phyloP scores from a whole-genome alignment of 441 rosid species.

The Populus tomentosa region DNA sequence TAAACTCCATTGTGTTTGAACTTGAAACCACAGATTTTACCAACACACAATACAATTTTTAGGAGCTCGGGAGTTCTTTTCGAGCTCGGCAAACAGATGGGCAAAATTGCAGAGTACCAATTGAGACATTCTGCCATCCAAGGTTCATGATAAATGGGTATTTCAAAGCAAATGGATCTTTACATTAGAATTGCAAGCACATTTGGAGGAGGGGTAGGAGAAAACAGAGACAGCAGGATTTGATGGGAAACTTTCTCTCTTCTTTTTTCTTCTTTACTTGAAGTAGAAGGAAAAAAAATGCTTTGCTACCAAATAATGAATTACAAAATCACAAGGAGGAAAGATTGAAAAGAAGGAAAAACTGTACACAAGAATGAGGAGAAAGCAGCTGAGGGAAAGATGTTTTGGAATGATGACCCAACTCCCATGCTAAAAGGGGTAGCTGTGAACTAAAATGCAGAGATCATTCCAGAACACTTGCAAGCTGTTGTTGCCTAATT shows the following conservation, averaged over 20 bases:
- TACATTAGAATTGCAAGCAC: not conserved
- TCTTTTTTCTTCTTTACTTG: too few species aligned
- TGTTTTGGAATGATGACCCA: conserved; percentile 37
- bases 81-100: not conserved
- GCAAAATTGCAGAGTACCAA: not conserved
- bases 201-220: too few species aligned
- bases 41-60: not conserved
- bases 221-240: too few species aligned
- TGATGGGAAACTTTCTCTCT: too few species aligned
- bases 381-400: conserved; percentile 19
- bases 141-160: not conserved
- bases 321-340: conserved; percentile 28
- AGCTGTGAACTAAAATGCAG: conserved; percentile 36
- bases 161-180: too few species aligned
- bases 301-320: conserved; percentile 32
- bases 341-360: conserved; percentile 9
- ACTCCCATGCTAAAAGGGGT: conserved; percentile 41
- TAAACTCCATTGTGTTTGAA: not conserved
- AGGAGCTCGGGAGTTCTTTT: not conserved
- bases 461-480: conserved; percentile 43
- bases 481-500: not conserved
- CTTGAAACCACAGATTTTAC: not conserved
- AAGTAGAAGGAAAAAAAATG: too few species aligned
- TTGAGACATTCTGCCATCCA: not conserved
- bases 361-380: conserved; percentile 43